Conservation (phyloP, 805 yeast species). For the Suhomyces prunicola region DNA sequence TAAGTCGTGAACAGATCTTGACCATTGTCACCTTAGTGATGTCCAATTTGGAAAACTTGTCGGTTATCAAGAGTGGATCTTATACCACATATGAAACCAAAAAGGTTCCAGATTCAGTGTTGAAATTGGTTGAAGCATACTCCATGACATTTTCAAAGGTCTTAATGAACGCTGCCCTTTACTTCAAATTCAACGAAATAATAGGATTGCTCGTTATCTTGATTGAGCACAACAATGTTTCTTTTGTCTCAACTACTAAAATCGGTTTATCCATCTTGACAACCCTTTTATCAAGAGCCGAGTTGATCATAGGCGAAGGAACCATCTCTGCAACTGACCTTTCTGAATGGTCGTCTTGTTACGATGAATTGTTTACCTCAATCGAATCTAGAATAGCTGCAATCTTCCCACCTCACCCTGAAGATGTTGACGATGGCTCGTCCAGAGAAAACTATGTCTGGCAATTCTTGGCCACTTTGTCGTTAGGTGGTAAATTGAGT, state of each 20-base stretch:
- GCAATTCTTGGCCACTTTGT: conserved; percentile 94
- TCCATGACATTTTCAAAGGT: conserved; percentile 79
- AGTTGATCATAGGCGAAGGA: conserved; percentile 83
- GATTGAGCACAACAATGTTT: conserved; percentile 66
- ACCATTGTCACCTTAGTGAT: conserved; percentile 75
- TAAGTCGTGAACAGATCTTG: conserved; percentile 70
- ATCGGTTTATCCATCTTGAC: conserved; percentile 86
- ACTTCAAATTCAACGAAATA: conserved; percentile 74
- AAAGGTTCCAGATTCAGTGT: conserved; percentile 51
- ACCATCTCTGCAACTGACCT: conserved; percentile 52
- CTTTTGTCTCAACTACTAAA: conserved; percentile 66
- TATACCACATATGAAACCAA: conserved; percentile 58
- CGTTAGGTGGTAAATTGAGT: conserved; percentile 83
- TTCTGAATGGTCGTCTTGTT: conserved; percentile 73
- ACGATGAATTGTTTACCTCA: conserved; percentile 75
- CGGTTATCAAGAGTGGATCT: conserved; percentile 75
- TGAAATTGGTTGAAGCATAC: conserved; percentile 69
- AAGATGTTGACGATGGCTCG: conserved; percentile 57
- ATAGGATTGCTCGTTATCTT: conserved; percentile 70
- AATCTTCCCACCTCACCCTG: conserved; percentile 74
- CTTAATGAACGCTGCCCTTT: conserved; percentile 78
- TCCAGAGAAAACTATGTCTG: conserved; percentile 64
- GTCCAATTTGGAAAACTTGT: conserved; percentile 74
- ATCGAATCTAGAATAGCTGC: conserved; percentile 73
- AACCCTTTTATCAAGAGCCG: conserved; percentile 88